Conservation (phyloP, 2,329 filamentous ascomycete species). For the Westerdykella aurantiaca region DNA sequence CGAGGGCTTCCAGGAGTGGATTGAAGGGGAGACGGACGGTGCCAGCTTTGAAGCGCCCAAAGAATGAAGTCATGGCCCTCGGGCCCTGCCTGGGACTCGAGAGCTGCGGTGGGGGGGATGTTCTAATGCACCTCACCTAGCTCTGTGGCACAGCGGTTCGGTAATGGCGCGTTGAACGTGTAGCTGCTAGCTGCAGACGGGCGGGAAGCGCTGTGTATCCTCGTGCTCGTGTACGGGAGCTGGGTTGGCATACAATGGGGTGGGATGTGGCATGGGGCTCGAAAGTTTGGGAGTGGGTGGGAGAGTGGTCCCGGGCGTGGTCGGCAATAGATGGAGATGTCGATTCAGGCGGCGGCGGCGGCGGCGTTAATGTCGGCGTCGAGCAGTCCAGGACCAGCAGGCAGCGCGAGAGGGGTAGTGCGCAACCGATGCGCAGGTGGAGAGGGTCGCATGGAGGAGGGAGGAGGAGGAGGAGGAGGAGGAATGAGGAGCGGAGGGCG, state of each 20-base stretch:
- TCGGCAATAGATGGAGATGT: not conserved
- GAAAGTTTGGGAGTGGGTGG: not conserved
- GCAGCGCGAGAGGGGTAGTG: too few species aligned
- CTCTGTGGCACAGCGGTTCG: not conserved
- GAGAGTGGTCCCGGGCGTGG: not conserved
- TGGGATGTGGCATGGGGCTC: not conserved
- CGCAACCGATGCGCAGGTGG: too few species aligned
- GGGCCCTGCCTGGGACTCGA: not conserved
- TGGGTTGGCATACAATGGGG: not conserved
- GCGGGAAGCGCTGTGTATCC: not conserved
- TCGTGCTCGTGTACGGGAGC: not conserved
- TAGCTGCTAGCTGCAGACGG: not conserved
- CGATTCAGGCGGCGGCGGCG: not conserved
- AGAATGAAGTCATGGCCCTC: slow-evolving; percentile 47
- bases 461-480: not conserved
- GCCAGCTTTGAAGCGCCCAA: slow-evolving; percentile 49
- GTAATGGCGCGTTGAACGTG: not conserved
- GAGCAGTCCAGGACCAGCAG: too few species aligned
- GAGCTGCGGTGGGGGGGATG: not conserved
- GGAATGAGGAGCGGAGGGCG: not conserved
- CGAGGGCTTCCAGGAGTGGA: slow-evolving; percentile 1
- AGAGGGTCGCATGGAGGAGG: not conserved
- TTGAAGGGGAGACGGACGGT: slow-evolving; percentile 35
- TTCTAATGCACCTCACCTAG: not conserved
- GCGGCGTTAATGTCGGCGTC: not conserved